phyloP scores from a whole-genome alignment of 352 stramenopile species.

The Peronosclerospora sorghi region DNA sequence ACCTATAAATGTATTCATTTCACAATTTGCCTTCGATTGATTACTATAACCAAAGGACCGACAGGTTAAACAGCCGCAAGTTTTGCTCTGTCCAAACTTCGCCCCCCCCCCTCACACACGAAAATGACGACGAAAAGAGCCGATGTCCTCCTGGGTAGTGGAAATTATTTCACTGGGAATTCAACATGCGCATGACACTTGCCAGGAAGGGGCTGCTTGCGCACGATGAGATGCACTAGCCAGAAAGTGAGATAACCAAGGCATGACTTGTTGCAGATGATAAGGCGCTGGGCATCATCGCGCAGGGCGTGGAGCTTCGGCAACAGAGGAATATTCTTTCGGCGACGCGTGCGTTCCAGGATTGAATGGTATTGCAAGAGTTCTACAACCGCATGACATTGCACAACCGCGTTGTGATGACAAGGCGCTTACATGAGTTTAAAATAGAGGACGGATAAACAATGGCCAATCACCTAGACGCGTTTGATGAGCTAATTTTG shows the following conservation, averaged over 20 bases:
- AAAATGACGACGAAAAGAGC: neutral
- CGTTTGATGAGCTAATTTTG: conserved; percentile 17
- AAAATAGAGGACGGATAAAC: neutral
- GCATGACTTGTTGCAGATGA: neutral
- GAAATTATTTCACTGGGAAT: neutral
- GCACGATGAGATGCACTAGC: neutral
- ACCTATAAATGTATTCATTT: no score
- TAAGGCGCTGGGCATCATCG: neutral
- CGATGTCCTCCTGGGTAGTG: neutral
- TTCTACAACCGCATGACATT: neutral
- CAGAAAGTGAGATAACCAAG: neutral
- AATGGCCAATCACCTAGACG: conserved; percentile 10
- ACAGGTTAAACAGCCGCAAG: neutral
- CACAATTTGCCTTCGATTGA: no score
- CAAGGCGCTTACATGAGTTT: neutral
- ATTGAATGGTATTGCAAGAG: neutral
- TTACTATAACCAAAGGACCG: no score
- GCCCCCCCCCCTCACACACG: neutral
- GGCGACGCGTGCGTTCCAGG: neutral
- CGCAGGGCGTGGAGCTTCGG: no score
- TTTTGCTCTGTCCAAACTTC: neutral
- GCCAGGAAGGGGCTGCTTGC: neutral
- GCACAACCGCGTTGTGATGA: neutral
- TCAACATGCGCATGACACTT: neutral
- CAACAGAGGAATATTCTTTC: neutral